Evolutionary conservation across 2,329 filamentous ascomycete genomes (phyloP).

Genomic region (Dryadomyces sulphureus): DNA sequence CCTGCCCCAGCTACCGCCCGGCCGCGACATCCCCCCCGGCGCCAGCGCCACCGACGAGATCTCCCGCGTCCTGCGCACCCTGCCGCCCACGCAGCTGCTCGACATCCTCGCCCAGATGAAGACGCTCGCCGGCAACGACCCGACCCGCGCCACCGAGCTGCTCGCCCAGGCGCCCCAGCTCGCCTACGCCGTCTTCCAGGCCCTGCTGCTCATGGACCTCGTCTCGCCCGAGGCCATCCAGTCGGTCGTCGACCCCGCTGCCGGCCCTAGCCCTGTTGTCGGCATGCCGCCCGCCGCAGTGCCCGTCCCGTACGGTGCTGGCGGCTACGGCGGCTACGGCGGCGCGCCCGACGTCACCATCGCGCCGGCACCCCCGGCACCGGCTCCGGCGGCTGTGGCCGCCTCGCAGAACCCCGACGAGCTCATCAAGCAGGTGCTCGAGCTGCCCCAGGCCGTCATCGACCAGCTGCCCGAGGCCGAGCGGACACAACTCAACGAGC

Average conservation of each 20-base stretch:
- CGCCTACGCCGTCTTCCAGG: slow-evolving; percentile 88
- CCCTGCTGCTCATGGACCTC: slow-evolving; percentile 80
- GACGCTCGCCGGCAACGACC: slow-evolving; percentile 66
- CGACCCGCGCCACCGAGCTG: slow-evolving; percentile 70
- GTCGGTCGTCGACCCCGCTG: slow-evolving; percentile 43
- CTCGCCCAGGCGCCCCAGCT: slow-evolving; percentile 83
- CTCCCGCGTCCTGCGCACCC: slow-evolving; percentile 72
- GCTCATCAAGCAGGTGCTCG: slow-evolving; percentile 68
- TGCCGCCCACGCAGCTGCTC: slow-evolving; percentile 78
- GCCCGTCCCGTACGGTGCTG: slow-evolving; percentile 12
- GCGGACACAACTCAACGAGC: slow-evolving; percentile 61
- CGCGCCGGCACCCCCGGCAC: slow-evolving; percentile 24
- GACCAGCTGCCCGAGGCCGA: slow-evolving; percentile 63
- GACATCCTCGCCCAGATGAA: slow-evolving; percentile 95
- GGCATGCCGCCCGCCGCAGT: not conserved
- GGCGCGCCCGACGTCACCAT: slow-evolving; percentile 19
- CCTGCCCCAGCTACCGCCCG: slow-evolving; percentile 70
- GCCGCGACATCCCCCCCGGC: slow-evolving; percentile 69
- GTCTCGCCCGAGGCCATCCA: slow-evolving; percentile 74
- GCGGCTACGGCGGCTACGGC: slow-evolving; percentile 19
- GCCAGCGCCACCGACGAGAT: slow-evolving; percentile 82
- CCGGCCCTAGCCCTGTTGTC: slow-evolving; percentile 14
- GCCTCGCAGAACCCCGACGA: slow-evolving; percentile 37
- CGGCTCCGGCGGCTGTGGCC: slow-evolving; percentile 15
- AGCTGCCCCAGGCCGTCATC: slow-evolving; percentile 66